A percentile compares a stretch with the other conserved stretches of the same genome.
Conservation (phyloP, 352 stramenopile genomes). For the Phytophthora pistaciae region DNA sequence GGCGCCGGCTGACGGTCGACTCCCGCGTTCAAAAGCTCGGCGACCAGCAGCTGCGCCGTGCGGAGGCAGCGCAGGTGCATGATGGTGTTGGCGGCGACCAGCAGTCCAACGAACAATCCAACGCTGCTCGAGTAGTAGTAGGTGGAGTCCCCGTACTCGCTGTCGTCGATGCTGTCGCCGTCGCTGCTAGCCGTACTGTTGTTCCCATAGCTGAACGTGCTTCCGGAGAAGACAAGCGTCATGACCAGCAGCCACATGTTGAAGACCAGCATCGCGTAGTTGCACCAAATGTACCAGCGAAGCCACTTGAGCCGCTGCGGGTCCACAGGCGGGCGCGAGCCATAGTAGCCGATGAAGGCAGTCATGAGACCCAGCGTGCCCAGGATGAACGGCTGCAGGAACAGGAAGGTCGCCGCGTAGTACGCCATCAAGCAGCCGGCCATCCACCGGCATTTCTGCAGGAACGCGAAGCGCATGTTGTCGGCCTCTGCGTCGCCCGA, state of each 20-base stretch:
- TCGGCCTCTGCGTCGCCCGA: slow-evolving; percentile 36
- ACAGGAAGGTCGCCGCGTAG: slow-evolving; percentile 75
- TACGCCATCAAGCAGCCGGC: slow-evolving; percentile 72
- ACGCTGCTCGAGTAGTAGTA: slow-evolving; percentile 51
- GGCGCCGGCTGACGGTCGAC: slow-evolving; percentile 24
- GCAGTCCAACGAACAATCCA: slow-evolving; percentile 56
- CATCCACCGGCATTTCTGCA: slow-evolving; percentile 72
- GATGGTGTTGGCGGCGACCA: slow-evolving; percentile 65
- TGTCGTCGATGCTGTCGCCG: slow-evolving; percentile 27
- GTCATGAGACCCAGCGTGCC: slow-evolving; percentile 65
- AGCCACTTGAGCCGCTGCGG: slow-evolving; percentile 73
- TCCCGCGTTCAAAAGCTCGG: slow-evolving; percentile 39
- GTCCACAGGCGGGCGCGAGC: slow-evolving; percentile 67
- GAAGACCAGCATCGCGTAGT: slow-evolving; percentile 75
- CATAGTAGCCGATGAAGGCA: slow-evolving; percentile 72
- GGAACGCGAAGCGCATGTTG: slow-evolving; percentile 61
- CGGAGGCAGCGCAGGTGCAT: slow-evolving; percentile 68
- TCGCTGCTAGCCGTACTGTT: slow-evolving; percentile 2
- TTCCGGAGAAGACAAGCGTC: slow-evolving; percentile 50
- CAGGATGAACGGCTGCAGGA: slow-evolving; percentile 79
- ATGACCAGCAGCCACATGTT: slow-evolving; percentile 74
- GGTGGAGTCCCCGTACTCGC: slow-evolving; percentile 30
- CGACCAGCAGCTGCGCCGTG: slow-evolving; percentile 36
- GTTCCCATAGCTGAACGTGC: slow-evolving; percentile 24
- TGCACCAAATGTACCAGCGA: slow-evolving; percentile 71